phyloP scores from a whole-genome alignment of 495 filamentous ascomycete species.

The Penicillium robsamsonii region DNA sequence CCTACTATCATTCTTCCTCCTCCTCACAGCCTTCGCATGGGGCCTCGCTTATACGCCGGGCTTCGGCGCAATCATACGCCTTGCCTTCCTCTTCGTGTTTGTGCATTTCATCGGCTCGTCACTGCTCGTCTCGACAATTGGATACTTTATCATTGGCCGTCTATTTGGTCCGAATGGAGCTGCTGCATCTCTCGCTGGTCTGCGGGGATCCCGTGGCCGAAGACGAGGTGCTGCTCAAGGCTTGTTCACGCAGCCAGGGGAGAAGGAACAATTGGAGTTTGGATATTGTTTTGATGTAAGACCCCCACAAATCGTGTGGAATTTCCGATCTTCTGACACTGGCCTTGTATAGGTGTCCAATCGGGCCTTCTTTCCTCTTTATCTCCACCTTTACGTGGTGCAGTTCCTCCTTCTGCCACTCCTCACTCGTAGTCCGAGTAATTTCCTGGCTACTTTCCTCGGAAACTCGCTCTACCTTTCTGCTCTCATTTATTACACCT shows the following conservation, averaged over 20 bases:
- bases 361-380: constrained; percentile 71
- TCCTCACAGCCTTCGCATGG: constrained; percentile 72
- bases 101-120: constrained; percentile 65
- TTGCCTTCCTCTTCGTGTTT: constrained; percentile 64
- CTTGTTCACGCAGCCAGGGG: constrained; percentile 54
- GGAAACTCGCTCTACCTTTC: constrained; percentile 70
- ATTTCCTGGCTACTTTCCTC: constrained; percentile 61
- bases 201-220: constrained; percentile 46
- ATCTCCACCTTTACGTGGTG: constrained; percentile 68
- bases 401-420: constrained; percentile 71
- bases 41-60: constrained; percentile 64
- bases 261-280: constrained; percentile 64
- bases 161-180: constrained; percentile 57
- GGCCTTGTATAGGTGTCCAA: constrained; percentile 57
- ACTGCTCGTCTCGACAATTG: constrained; percentile 57
- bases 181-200: constrained; percentile 40
- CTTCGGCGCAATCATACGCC: constrained; percentile 54
- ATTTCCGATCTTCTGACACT: background rate
- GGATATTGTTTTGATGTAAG: constrained; percentile 77
- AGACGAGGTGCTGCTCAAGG: constrained; percentile 53
- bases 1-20: constrained; percentile 70
- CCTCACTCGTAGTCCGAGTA: constrained; percentile 41
- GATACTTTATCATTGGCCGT: constrained; percentile 63
- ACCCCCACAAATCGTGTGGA: background rate
- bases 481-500: constrained; percentile 66